Evolutionary conservation across 805 yeast genomes (phyloP).

Genomic region (Suhomyces tanzawaensis): DNA sequence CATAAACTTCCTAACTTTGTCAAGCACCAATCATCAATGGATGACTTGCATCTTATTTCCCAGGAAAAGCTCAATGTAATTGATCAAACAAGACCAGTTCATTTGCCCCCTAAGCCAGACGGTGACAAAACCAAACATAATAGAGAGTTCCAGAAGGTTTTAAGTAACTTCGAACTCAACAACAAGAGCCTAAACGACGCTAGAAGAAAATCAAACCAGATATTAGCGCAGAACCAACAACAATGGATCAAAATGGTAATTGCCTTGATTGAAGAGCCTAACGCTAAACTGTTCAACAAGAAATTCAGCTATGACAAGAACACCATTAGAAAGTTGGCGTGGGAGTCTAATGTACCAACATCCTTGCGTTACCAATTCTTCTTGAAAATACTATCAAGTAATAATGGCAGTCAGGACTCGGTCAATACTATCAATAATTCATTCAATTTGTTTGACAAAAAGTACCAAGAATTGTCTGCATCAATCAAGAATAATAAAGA

Average conservation of each 20-base stretch:
- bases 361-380: conserved; percentile 27
- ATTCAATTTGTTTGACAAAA: conserved; percentile 18
- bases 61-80: conserved; percentile 54
- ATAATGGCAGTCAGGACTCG: conserved; percentile 15
- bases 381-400: conserved; percentile 20
- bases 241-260: conserved; percentile 26
- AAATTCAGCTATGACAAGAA: conserved; percentile 28
- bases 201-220: conserved; percentile 18
- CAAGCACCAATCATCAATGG: conserved; percentile 45
- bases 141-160: conserved; percentile 47
- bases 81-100: conserved; percentile 64
- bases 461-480: conserved; percentile 24
- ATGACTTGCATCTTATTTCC: conserved; percentile 59
- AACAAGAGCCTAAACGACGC: conserved; percentile 23
- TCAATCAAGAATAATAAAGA: conserved; percentile 30
- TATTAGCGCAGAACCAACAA: conserved; percentile 21
- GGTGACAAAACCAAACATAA: conserved; percentile 56
- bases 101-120: conserved; percentile 64
- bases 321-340: conserved; percentile 29
- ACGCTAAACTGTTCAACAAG: conserved; percentile 21
- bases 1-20: conserved; percentile 39
- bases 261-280: conserved; percentile 11
- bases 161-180: conserved; percentile 38
- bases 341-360: conserved; percentile 37
- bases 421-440: conserved; percentile 17